Evolutionary conservation across 495 filamentous ascomycete genomes (phyloP).

Genomic region (Podospora tetraspora): DNA sequence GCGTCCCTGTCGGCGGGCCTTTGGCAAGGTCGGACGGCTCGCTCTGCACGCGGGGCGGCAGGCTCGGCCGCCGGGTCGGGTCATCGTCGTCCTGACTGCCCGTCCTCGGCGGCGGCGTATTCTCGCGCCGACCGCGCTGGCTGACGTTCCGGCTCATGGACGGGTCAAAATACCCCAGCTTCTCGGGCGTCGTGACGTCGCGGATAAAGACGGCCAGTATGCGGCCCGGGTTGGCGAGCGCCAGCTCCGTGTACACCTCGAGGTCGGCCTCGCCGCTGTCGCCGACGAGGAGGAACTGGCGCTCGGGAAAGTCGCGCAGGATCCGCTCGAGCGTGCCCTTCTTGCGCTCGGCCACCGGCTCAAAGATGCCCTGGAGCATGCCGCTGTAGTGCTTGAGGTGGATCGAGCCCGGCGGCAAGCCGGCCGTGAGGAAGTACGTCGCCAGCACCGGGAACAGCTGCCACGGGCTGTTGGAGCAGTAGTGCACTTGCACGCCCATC

Average conservation of each 20-base stretch:
- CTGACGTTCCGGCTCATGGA: conserved; percentile 40
- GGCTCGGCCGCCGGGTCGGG: conserved; percentile 22
- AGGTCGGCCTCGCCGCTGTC: conserved; percentile 96
- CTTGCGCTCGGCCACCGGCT: conserved; percentile 93
- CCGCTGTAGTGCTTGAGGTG: conserved; percentile 94
- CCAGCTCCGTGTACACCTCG: conserved; percentile 95
- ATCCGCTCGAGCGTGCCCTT: conserved; percentile 80
- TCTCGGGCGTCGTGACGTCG: conserved; percentile 77
- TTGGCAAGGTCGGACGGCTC: conserved; percentile 17
- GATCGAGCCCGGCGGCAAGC: conserved; percentile 79
- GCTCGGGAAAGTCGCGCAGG: conserved; percentile 79
- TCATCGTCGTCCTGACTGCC: conserved; percentile 28
- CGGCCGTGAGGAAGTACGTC: conserved; percentile 72
- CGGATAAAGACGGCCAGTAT: conserved; percentile 84
- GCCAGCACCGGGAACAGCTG: conserved; percentile 87
- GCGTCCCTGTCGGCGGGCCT: conserved; percentile 46
- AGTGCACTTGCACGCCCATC: conserved; percentile 80
- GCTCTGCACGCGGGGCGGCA: conserved; percentile 33
- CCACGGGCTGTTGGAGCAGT: conserved; percentile 94
- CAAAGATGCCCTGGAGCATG: conserved; percentile 96
- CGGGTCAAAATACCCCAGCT: conserved; percentile 68
- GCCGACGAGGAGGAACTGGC: conserved; percentile 86
- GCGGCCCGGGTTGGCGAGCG: conserved; percentile 70
- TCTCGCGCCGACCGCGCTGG: conserved; percentile 23
- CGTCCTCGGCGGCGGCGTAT: conserved; percentile 16